Conservation (phyloP, 2,329 filamentous ascomycete genomes). For the Aspergillus costaricaensis region DNA sequence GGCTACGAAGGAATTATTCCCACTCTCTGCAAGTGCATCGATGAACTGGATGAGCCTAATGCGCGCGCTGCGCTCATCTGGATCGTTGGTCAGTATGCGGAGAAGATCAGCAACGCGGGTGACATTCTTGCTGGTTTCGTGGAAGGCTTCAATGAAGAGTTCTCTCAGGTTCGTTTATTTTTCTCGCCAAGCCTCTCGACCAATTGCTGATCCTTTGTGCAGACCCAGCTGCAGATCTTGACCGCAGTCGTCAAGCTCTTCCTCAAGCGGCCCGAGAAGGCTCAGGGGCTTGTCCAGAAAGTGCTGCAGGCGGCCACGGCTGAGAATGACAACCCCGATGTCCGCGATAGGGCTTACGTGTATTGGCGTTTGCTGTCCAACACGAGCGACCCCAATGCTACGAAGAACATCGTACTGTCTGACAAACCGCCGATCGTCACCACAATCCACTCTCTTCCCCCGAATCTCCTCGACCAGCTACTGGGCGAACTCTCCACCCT, state of each 20-base stretch:
- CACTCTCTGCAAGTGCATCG: constrained; percentile 92
- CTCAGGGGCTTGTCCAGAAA: constrained; percentile 88
- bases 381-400: constrained; percentile 78
- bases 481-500: constrained; percentile 89
- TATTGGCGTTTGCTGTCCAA: constrained; percentile 93
- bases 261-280: constrained; percentile 91
- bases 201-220: constrained; percentile 32
- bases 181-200: background rate
- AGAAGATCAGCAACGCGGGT: constrained; percentile 98
- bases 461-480: constrained; percentile 83
- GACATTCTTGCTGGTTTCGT: constrained; percentile 91
- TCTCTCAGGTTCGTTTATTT: constrained; percentile 71
- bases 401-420: constrained; percentile 90
- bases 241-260: constrained; percentile 97
- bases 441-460: constrained; percentile 87
- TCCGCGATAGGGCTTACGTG: constrained; percentile 93
- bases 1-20: constrained; percentile 98
- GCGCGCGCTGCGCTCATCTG: constrained; percentile 91
- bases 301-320: constrained; percentile 89
- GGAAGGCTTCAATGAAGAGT: constrained; percentile 92
- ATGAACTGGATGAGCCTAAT: constrained; percentile 92
- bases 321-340: constrained; percentile 96
- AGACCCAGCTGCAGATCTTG: constrained; percentile 97
- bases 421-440: constrained; percentile 92
- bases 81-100: constrained; percentile 98